A percentile compares a stretch with the other conserved stretches of the same genome.
Conservation (phyloP, 2,329 filamentous ascomycete genomes). For the Thielaviopsis punctulata region DNA sequence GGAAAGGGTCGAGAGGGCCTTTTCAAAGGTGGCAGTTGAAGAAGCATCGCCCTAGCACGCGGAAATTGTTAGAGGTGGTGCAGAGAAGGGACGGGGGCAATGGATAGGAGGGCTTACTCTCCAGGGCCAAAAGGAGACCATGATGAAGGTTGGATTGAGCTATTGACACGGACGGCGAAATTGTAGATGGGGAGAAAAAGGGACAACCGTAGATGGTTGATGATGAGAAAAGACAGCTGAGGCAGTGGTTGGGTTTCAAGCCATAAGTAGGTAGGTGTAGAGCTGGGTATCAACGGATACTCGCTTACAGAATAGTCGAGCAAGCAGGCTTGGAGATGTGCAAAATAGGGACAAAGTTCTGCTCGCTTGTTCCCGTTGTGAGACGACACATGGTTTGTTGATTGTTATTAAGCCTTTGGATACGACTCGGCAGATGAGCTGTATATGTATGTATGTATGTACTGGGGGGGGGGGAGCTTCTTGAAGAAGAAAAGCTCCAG, state of each 20-base stretch:
- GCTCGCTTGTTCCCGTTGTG: no score
- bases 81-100: not conserved
- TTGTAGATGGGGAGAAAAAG: not conserved
- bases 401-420: no score
- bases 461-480: no score
- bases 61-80: not conserved
- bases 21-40: constrained; percentile 86
- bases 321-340: not conserved
- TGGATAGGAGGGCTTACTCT: constrained; percentile 33
- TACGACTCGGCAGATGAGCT: not conserved
- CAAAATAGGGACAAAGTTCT: not conserved
- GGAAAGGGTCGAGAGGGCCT: constrained; percentile 65
- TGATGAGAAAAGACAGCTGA: not conserved
- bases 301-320: not conserved
- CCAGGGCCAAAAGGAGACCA: constrained; percentile 82
- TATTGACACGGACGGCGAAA: not conserved
- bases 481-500: no score
- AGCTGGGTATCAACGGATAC: not conserved
- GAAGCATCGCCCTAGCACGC: constrained; percentile 49
- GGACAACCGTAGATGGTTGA: not conserved
- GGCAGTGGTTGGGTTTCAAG: not conserved
- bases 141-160: constrained; percentile 21
- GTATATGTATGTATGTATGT: no score
- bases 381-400: not conserved
- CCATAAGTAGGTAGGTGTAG: not conserved